A percentile compares a stretch with the other conserved stretches of the same genome.
phyloP scores from a whole-genome alignment of 495 filamentous ascomycete genomes.

The Xylaria castorea region DNA sequence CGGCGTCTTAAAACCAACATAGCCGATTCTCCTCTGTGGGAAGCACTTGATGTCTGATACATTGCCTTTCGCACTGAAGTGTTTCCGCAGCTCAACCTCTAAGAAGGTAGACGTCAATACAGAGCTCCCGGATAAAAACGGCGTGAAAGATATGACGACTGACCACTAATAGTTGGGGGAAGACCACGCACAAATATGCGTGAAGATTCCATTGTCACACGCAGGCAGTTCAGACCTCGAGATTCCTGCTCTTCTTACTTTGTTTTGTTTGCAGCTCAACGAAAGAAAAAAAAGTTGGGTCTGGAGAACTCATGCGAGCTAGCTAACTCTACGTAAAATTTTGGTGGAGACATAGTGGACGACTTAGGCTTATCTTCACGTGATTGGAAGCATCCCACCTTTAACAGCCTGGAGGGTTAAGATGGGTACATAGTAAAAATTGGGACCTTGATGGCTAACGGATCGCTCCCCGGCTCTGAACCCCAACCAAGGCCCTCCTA shows the following conservation, averaged over 20 bases:
- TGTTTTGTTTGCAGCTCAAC: conserved; percentile 3
- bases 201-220: conserved; percentile 66
- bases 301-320: not conserved
- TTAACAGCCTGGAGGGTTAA: not conserved
- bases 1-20: conserved; percentile 88
- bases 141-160: conserved; percentile 63
- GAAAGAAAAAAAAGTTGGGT: conserved; percentile 34
- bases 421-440: not conserved
- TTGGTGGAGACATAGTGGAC: conserved; percentile 16
- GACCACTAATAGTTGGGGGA: conserved; percentile 42
- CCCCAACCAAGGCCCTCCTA: not conserved
- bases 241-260: not conserved
- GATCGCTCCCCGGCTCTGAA: not conserved
- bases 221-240: not conserved
- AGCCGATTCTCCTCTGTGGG: conserved; percentile 87
- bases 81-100: conserved; percentile 74
- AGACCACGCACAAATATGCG: conserved; percentile 84
- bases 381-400: conserved; percentile 26
- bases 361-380: conserved; percentile 9
- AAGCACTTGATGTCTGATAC: conserved; percentile 93
- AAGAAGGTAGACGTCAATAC: conserved; percentile 47
- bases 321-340: not conserved
- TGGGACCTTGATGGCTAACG: conserved; percentile 9
- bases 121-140: conserved; percentile 53
- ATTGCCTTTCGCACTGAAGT: conserved; percentile 77